phyloP scores from a whole-genome alignment of 2,329 filamentous ascomycete genomes.

The Ascochyta viciae-villosae region DNA sequence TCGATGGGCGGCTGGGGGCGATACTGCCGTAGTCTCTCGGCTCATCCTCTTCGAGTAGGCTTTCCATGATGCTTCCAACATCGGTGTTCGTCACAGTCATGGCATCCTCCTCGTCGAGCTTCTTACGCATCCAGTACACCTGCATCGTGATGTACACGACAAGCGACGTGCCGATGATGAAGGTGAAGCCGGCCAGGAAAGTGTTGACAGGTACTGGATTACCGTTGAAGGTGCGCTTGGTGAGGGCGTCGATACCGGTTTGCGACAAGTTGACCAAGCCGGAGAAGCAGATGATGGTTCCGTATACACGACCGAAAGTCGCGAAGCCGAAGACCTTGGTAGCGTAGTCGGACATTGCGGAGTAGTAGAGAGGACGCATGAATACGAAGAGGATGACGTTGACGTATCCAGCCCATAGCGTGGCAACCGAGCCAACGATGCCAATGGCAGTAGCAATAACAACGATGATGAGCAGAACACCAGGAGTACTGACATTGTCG shows the following conservation, averaged over 20 bases:
- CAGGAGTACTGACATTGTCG: conserved; percentile 74
- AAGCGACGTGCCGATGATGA: conserved; percentile 68
- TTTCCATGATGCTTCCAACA: conserved; percentile 66
- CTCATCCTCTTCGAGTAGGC: conserved; percentile 47
- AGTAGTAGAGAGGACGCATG: conserved; percentile 88
- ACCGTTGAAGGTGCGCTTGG: conserved; percentile 72
- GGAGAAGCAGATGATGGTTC: conserved; percentile 82
- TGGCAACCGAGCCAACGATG: conserved; percentile 73
- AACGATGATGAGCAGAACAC: conserved; percentile 74
- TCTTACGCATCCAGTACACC: conserved; percentile 40
- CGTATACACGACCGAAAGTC: conserved; percentile 90
- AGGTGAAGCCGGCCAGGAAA: conserved; percentile 66
- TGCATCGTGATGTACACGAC: conserved; percentile 55
- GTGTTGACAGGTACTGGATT: conserved; percentile 80
- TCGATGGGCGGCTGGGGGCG: conserved; percentile 1
- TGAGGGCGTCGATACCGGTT: conserved; percentile 76
- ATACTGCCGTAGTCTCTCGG: conserved; percentile 37
- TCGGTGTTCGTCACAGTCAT: conserved; percentile 72
- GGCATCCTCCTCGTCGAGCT: conserved; percentile 46
- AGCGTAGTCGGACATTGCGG: conserved; percentile 84
- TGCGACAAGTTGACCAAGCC: conserved; percentile 84
- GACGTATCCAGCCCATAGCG: conserved; percentile 73
- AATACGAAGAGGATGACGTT: conserved; percentile 81
- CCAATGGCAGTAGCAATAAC: conserved; percentile 74
- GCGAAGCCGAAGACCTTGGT: conserved; percentile 91